These are phyloP conservation scores for Epicoccum sorghinum DNA, from an alignment of 2,329 filamentous ascomycete genomes.

Conservation along the genomic window DNA sequence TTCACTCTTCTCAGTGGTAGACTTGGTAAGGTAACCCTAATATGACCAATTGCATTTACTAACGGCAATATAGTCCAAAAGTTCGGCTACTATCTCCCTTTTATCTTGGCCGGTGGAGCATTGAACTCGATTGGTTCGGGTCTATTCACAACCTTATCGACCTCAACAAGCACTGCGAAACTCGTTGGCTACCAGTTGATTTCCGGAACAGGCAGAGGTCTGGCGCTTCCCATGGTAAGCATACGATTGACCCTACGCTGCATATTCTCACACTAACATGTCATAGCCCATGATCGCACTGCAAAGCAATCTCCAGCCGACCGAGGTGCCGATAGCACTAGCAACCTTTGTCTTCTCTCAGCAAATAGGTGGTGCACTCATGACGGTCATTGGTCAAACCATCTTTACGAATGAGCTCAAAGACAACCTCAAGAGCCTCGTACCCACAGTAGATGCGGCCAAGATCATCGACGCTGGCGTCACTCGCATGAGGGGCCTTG, in stretches of 20 bases:
- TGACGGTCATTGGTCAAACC: conserved; percentile 5
- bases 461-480: conserved; percentile 1
- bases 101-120: conserved; percentile 41
- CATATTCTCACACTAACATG: not conserved
- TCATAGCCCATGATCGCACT: conserved; percentile 6
- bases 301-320: not conserved
- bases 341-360: conserved; percentile 9
- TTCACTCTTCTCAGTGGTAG: conserved; percentile 54
- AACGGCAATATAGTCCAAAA: conserved; percentile 39
- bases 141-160: conserved; percentile 45
- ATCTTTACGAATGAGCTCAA: conserved; percentile 5
- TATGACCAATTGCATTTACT: conserved; percentile 3
- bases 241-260: conserved; percentile 59
- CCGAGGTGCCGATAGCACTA: not conserved
- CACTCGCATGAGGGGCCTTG: conserved; percentile 1
- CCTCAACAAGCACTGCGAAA: conserved; percentile 27
- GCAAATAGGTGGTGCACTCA: conserved; percentile 1
- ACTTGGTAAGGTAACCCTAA: conserved; percentile 13
- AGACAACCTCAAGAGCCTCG: not conserved
- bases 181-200: conserved; percentile 34
- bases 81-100: conserved; percentile 52
- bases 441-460: not conserved
- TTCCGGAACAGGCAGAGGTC: conserved; percentile 43
- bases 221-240: conserved; percentile 62
- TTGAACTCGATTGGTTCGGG: conserved; percentile 49